These are phyloP conservation scores for Ichthyophthirius multifiliis DNA, from an alignment of 169 alveolate genomes.

Conservation along the genomic window DNA sequence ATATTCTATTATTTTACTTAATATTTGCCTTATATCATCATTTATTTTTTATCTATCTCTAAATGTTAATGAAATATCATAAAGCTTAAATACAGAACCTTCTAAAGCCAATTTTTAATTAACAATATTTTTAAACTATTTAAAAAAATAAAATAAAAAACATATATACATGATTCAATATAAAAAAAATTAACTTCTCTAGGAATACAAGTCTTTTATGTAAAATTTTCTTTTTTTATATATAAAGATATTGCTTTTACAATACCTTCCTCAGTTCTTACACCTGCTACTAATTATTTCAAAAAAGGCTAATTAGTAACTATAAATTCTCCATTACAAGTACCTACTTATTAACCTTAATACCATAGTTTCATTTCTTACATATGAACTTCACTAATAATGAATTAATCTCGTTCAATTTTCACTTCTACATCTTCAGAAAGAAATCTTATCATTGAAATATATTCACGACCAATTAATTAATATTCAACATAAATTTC, in stretches of 20 bases:
- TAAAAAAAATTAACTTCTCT: background rate
- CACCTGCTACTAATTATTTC: background rate
- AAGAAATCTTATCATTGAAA: conserved; percentile 8
- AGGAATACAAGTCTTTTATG: background rate
- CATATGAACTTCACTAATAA: background rate
- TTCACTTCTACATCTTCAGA: background rate
- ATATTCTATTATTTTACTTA: background rate
- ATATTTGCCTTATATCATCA: background rate
- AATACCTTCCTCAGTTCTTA: conserved; percentile 9
- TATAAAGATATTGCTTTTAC: background rate
- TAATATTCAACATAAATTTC: conserved; percentile 2
- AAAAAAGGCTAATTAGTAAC: background rate
- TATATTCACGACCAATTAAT: background rate
- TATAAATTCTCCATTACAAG: background rate
- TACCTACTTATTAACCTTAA: background rate
- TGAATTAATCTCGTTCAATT: background rate
- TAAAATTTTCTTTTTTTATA: background rate
- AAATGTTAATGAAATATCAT: background rate
- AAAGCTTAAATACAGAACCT: background rate
- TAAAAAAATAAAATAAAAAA: too few relatives aligned
- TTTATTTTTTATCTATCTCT: background rate
- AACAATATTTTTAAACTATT: background rate
- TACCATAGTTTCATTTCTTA: background rate
- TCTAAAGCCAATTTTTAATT: background rate
- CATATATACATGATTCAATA: too few relatives aligned